These are phyloP conservation scores for Juncus effusus DNA, from an alignment of 176 grass and related monocot genomes.

Conservation along the genomic window DNA sequence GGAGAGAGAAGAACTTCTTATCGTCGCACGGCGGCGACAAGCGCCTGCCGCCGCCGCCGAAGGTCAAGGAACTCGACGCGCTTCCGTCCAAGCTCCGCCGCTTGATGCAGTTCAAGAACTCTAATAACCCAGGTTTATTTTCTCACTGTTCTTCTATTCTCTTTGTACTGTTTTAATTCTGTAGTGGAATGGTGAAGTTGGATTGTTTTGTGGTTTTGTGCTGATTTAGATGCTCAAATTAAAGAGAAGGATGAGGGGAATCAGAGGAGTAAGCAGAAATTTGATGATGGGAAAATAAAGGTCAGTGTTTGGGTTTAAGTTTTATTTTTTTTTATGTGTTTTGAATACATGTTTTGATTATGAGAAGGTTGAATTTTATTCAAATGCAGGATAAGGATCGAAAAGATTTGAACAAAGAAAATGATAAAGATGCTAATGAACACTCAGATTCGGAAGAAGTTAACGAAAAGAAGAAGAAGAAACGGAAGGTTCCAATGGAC, in stretches of 20 bases:
- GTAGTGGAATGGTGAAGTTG: neutral
- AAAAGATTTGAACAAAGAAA: conserved; percentile 25
- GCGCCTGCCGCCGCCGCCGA: conserved; percentile 69
- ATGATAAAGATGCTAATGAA: conserved; percentile 27
- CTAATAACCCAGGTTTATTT: neutral
- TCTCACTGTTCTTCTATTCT: neutral
- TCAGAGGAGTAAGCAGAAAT: neutral
- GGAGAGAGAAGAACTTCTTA: conserved; percentile 89
- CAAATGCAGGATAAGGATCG: conserved; percentile 31
- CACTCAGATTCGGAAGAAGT: conserved; percentile 25
- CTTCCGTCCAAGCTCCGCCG: conserved; percentile 78
- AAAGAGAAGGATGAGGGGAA: neutral
- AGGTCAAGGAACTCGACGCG: conserved; percentile 66
- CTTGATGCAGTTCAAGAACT: conserved; percentile 69
- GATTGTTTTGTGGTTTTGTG: neutral
- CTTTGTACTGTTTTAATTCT: neutral
- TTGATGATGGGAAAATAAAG: conserved; percentile 6
- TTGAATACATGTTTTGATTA: neutral
- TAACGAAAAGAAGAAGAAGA: conserved; percentile 24
- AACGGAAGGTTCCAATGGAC: conserved; percentile 39
- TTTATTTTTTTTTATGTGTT: conserved; percentile 1
- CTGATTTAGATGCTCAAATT: too few species aligned
- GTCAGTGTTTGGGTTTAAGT: neutral
- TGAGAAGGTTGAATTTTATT: neutral
- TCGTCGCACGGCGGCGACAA: conserved; percentile 49